Conservation (phyloP, 352 stramenopile species). For the Phytophthora sojae region DNA sequence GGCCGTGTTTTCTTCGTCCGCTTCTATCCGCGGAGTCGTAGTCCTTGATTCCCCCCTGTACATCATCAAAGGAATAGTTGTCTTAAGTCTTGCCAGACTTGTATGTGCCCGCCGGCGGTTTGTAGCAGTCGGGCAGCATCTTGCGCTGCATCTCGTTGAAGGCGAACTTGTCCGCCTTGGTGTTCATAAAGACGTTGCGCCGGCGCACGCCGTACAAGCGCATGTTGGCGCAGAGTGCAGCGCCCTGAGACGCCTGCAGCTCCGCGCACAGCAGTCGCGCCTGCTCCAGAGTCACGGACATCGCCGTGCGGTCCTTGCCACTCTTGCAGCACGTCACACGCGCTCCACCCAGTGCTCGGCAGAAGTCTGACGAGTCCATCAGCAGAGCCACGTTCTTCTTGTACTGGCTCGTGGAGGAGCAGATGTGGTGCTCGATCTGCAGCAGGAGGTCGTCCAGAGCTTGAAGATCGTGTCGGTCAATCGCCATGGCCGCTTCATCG, state of each 20-base stretch:
- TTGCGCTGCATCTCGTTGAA: constrained; percentile 91
- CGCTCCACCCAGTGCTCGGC: constrained; percentile 87
- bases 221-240: constrained; percentile 76
- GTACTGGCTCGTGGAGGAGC: constrained; percentile 68
- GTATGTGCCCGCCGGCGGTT: constrained; percentile 83
- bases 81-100: constrained; percentile 81
- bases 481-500: constrained; percentile 40
- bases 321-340: constrained; percentile 98
- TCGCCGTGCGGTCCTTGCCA: constrained; percentile 97
- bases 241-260: constrained; percentile 61
- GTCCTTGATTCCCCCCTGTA: constrained; percentile 21
- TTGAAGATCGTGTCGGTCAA: constrained; percentile 50
- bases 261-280: constrained; percentile 66
- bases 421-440: constrained; percentile 82
- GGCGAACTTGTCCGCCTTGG: constrained; percentile 84
- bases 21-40: constrained; percentile 31
- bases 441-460: constrained; percentile 70
- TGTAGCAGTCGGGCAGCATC: constrained; percentile 88
- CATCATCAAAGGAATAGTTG: constrained; percentile 13
- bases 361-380: constrained; percentile 88
- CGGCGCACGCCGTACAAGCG: constrained; percentile 76
- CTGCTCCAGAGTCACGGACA: constrained; percentile 97
- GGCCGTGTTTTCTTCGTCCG: constrained; percentile 22
- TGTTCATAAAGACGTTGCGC: constrained; percentile 88
- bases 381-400: constrained; percentile 86